A percentile compares a stretch with the other conserved stretches of the same genome.
phyloP scores from a whole-genome alignment of 768 basidiomycete genomes.

The Lactarius tabidus region DNA sequence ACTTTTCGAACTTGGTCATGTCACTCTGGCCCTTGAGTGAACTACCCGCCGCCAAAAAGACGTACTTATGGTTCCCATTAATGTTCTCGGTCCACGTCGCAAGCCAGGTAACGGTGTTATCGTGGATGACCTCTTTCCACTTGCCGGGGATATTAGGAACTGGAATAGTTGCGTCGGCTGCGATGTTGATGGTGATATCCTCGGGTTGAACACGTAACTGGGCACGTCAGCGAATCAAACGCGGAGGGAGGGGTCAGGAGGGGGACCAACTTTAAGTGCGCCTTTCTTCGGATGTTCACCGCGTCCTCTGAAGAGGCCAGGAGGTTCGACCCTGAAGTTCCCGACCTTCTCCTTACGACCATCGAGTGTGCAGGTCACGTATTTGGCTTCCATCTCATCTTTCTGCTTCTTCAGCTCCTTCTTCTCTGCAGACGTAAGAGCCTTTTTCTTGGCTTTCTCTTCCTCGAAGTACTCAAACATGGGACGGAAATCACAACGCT shows the following conservation, averaged over 20 bases:
- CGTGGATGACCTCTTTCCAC: slow-evolving; percentile 87
- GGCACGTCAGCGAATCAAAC: slow-evolving; percentile 3
- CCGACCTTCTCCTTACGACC: slow-evolving; percentile 98
- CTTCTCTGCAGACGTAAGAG: slow-evolving; percentile 80
- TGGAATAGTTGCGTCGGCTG: slow-evolving; percentile 66
- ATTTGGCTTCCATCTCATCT: slow-evolving; percentile 81
- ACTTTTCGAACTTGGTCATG: slow-evolving; percentile 97
- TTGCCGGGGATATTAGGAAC: slow-evolving; percentile 87
- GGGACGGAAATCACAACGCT: slow-evolving; percentile 87
- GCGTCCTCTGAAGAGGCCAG: slow-evolving; percentile 95
- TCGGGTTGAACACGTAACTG: slow-evolving; percentile 88
- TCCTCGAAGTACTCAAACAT: slow-evolving; percentile 91
- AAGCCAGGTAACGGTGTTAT: slow-evolving; percentile 97
- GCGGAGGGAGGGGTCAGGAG: neutral
- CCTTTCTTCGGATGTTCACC: slow-evolving; percentile 99
- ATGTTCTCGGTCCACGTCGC: slow-evolving; percentile 99
- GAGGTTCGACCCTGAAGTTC: slow-evolving; percentile 97
- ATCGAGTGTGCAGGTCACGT: slow-evolving; percentile 83
- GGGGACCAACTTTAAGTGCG: slow-evolving; percentile 69
- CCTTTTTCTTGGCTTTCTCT: slow-evolving; percentile 92
- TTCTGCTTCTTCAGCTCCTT: slow-evolving; percentile 84
- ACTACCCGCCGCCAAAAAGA: slow-evolving; percentile 96
- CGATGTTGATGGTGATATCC: slow-evolving; percentile 95
- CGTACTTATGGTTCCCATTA: slow-evolving; percentile 94
- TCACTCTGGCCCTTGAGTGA: slow-evolving; percentile 98